These are phyloP conservation scores for Craterostigma plantagineum DNA, from an alignment of 257 asterid species.

Conservation along the genomic window DNA sequence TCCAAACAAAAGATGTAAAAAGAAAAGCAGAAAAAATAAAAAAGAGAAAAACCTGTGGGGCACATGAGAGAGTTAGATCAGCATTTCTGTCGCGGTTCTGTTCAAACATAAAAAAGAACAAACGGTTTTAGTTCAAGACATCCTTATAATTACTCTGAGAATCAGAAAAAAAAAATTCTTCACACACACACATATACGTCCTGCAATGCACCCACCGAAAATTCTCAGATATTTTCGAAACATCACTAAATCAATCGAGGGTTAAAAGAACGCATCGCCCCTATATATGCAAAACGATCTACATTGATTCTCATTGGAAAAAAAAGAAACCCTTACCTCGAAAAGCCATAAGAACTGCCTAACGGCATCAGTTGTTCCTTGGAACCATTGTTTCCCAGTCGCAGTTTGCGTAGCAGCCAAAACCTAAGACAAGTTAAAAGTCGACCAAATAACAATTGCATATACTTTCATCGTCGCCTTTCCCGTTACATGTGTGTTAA, in stretches of 20 bases:
- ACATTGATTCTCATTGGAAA: not conserved
- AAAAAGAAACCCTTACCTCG: conserved; percentile 36
- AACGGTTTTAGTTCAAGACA: too few relatives aligned
- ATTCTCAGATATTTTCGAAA: too few relatives aligned
- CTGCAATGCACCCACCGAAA: conserved; percentile 17
- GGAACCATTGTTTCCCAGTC: conserved; percentile 4
- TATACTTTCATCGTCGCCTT: not conserved
- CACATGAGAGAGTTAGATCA: conserved; percentile 84
- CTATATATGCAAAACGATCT: not conserved
- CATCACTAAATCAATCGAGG: too few relatives aligned
- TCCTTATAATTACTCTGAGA: conserved; percentile 6
- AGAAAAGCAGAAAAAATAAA: not conserved
- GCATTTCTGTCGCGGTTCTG: conserved; percentile 82
- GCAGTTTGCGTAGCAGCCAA: conserved; percentile 1
- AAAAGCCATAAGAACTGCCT: conserved; percentile 69
- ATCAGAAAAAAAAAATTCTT: conserved; percentile 13
- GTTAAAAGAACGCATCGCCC: too few relatives aligned
- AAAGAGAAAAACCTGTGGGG: conserved; percentile 43
- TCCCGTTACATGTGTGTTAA: not conserved
- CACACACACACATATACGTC: conserved; percentile 43
- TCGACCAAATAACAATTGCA: not conserved
- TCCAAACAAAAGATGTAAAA: not conserved
- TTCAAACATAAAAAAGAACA: conserved; percentile 21
- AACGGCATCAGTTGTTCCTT: conserved; percentile 89
- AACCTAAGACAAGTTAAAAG: too few relatives aligned